These are phyloP conservation scores for Trichoderma lentiforme DNA, from an alignment of 2,329 filamentous ascomycete species.

Conservation along the genomic window DNA sequence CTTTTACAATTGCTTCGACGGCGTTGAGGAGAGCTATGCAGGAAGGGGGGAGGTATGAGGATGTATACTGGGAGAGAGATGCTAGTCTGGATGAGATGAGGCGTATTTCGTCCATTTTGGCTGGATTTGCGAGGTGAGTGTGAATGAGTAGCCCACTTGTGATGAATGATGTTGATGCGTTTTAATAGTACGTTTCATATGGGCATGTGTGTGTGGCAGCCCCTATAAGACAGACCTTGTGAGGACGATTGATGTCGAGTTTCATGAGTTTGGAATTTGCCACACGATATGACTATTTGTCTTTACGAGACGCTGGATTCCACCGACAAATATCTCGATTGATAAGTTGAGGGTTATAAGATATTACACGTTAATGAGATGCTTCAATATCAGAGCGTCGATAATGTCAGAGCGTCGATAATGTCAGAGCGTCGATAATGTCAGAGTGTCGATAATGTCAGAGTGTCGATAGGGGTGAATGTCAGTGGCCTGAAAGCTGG, in stretches of 20 bases:
- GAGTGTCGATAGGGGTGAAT: background rate
- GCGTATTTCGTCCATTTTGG: background rate
- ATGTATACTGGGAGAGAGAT: background rate
- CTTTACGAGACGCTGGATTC: background rate
- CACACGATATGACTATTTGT: too few relatives aligned
- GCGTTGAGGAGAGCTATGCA: background rate
- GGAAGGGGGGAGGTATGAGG: background rate
- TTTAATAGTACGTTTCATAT: background rate
- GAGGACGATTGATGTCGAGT: background rate
- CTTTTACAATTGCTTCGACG: background rate
- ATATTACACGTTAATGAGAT: background rate
- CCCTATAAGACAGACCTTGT: background rate
- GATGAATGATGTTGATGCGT: background rate
- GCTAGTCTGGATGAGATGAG: background rate
- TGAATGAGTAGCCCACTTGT: background rate
- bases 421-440: background rate
- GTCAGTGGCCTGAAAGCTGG: background rate
- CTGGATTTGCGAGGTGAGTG: background rate
- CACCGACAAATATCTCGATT: too few relatives aligned
- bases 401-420: background rate
- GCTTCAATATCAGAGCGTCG: too few relatives aligned
- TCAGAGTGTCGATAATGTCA: too few relatives aligned
- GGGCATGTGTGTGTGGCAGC: constrained; percentile 3
- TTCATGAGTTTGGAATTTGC: background rate
- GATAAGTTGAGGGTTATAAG: background rate